Base-by-base conservation (phyloP, 2,329 filamentous ascomycete species). In the Periconia sp. region DNA sequence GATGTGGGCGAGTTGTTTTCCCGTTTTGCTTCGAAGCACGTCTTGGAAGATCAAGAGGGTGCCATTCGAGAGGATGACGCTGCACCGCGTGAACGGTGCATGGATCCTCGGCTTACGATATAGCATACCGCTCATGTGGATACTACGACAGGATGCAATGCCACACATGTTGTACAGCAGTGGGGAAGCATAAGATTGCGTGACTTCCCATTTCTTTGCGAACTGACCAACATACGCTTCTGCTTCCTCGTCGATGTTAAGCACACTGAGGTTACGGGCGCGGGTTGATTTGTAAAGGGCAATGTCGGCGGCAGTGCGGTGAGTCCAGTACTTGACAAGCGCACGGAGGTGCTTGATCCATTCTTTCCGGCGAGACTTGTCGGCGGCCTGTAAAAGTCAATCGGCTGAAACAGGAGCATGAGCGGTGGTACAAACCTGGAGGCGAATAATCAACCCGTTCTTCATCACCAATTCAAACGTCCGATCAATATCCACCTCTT, bases 141-240 rank as follows among this genome's bases (percentile, higher is more conserved):
- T 81, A 13, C 80, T 73, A 29, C 84, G 80, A 60, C 84, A 87
- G 25, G 75, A 77, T 9, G 80, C 77, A 16, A 87, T 78, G n/a
- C 80, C 78, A 62, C 84, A 87, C 70, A 87, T 78, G 61, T 87
- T 84, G 71, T 85, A 86, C n/a, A 87, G 68, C 26, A 80, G 70
- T 1, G 84, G 78, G 1, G 79, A 84, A n/a, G 84, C 82, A 52
- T 79, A 78, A 1, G 82, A 80, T 50, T 83, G 78, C 12, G 75
- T 80, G 16, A 87, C 83, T 61, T 87, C 84, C 84, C 84, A 87
- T 56, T 87, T 86, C 51, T 77, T 73, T 0, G 83, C 83, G 57
- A 83, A 86, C 56, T 86, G 83, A 8, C 84, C 84, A n/a, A 87
- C 67, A 30, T 79, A 69, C 1, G 84, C 83, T 65, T 87, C 84